Evolutionary conservation across 345 rosid species (phyloP).

Genomic region (Eutrema heterophyllum): DNA sequence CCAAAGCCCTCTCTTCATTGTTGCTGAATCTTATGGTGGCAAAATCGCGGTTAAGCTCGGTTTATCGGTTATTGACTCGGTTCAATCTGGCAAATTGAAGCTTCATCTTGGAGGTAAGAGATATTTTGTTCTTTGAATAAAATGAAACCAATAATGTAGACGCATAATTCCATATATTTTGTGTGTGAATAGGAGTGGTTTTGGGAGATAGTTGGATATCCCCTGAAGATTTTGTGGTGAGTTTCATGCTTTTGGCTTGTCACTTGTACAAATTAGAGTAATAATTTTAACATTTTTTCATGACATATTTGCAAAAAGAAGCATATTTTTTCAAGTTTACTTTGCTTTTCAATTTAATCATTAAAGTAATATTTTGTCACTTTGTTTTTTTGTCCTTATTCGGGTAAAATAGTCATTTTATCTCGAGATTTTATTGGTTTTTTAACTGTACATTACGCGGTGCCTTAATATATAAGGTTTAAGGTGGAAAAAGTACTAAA

Average conservation of each 20-base stretch:
- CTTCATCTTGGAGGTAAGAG: slow-evolving; percentile 70
- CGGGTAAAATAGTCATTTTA: too few relatives aligned
- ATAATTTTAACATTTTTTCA: neutral
- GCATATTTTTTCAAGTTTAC: too few relatives aligned
- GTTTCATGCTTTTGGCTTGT: neutral
- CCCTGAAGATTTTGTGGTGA: slow-evolving; percentile 89
- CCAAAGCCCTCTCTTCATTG: slow-evolving; percentile 63
- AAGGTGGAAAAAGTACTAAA: too few relatives aligned
- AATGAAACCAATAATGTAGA: neutral
- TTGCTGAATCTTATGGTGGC: slow-evolving; percentile 96
- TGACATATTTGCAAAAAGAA: too few relatives aligned
- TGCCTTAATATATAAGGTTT: too few relatives aligned
- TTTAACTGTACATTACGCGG: too few relatives aligned
- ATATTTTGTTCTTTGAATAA: neutral
- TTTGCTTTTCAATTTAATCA: too few relatives aligned
- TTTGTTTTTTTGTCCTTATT: too few relatives aligned
- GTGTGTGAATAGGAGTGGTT: slow-evolving; percentile 50
- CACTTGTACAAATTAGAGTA: neutral
- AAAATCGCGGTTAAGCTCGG: slow-evolving; percentile 78
- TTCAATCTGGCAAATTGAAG: slow-evolving; percentile 54
- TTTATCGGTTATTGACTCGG: slow-evolving; percentile 51
- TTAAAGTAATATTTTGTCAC: too few relatives aligned
- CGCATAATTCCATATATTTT: neutral
- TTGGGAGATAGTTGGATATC: slow-evolving; percentile 94
- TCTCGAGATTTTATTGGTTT: too few relatives aligned